Evolutionary conservation across 192 early-diverging fungal genomes (phyloP).

Genomic region (Coemansia sp.): DNA sequence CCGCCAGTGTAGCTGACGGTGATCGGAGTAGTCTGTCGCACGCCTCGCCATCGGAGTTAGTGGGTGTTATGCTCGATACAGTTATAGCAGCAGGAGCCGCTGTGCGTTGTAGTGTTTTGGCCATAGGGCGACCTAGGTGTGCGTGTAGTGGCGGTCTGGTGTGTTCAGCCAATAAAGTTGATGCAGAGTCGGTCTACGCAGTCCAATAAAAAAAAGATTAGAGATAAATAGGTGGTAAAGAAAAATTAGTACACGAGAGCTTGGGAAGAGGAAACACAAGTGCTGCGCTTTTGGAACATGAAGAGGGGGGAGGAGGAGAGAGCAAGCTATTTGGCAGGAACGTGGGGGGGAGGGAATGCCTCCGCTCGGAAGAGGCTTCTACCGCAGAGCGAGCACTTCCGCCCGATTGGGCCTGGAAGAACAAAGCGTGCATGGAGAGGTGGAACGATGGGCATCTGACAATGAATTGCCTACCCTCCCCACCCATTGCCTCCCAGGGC

Average conservation of each 20-base stretch:
- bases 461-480: background rate
- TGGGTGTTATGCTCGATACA: background rate
- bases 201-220: background rate
- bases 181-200: background rate
- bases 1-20: constrained; percentile 19
- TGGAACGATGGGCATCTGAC: background rate
- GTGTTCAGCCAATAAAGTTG: background rate
- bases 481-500: background rate
- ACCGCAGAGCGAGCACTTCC: background rate
- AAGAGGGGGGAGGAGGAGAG: background rate
- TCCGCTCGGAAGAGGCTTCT: constrained; percentile 4
- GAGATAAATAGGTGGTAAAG: background rate
- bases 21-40: constrained; percentile 3
- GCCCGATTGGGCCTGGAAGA: constrained; percentile 1
- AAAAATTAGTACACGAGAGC: background rate
- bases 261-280: background rate
- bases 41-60: background rate
- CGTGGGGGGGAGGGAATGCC: background rate
- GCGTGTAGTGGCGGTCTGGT: background rate
- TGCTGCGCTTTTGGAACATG: constrained; percentile 1
- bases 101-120: constrained; percentile 24
- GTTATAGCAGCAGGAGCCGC: background rate
- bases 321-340: background rate
- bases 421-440: constrained; percentile 7
- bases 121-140: constrained; percentile 11